Evolutionary conservation across 2,329 filamentous ascomycete species (phyloP).

Genomic region (Aphanoascus verrucosus): DNA sequence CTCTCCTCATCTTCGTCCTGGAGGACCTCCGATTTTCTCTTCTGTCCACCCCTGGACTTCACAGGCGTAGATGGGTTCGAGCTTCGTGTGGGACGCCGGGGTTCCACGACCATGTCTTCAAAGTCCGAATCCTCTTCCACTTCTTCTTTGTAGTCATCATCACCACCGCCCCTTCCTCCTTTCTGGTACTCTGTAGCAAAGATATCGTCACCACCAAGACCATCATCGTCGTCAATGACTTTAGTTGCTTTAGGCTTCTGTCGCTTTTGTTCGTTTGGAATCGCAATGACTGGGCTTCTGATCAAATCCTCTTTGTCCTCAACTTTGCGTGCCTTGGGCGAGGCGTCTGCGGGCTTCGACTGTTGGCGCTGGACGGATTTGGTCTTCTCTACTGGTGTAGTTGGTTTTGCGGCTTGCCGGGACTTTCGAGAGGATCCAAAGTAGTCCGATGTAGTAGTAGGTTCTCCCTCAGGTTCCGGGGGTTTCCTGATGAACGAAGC

Average conservation of each 20-base stretch:
- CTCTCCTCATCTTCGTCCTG: constrained; percentile 43
- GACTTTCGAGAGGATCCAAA: constrained; percentile 50
- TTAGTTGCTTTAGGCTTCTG: constrained; percentile 20
- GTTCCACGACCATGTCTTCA: constrained; percentile 53
- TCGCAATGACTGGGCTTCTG: constrained; percentile 14
- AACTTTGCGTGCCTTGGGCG: constrained; percentile 31
- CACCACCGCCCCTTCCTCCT: constrained; percentile 53
- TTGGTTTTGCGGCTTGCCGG: constrained; percentile 31
- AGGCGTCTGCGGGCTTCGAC: constrained; percentile 21
- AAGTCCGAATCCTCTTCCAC: constrained; percentile 45
- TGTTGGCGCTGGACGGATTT: constrained; percentile 22
- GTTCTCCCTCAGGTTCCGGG: constrained; percentile 43
- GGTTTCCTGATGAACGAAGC: constrained; percentile 31
- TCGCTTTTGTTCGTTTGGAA: constrained; percentile 11
- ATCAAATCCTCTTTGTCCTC: constrained; percentile 49
- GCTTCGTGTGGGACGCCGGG: constrained; percentile 45
- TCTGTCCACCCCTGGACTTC: constrained; percentile 42
- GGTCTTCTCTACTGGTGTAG: background rate
- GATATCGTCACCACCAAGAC: constrained; percentile 67
- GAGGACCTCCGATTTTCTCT: constrained; percentile 48
- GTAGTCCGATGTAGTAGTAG: constrained; percentile 53
- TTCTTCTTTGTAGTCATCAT: constrained; percentile 61
- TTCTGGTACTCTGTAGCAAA: constrained; percentile 63
- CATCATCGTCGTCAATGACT: constrained; percentile 53
- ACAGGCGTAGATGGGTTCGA: constrained; percentile 38